Evolutionary conservation across 495 filamentous ascomycete species (phyloP).

Genomic region (Penicillium steckii): DNA sequence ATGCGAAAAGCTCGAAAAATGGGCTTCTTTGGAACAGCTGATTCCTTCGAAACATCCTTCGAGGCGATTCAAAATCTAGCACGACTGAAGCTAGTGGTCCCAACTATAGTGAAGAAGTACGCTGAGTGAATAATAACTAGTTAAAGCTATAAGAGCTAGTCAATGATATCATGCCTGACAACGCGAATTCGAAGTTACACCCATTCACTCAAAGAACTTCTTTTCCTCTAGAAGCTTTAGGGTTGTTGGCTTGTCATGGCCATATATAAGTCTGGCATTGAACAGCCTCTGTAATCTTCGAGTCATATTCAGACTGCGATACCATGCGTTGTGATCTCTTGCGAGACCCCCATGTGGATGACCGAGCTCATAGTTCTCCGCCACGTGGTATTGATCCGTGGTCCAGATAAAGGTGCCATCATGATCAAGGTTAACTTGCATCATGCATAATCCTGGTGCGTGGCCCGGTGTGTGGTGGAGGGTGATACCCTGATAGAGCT

Average conservation of each 20-base stretch:
- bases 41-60: background rate
- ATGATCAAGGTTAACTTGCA: conserved; percentile 39
- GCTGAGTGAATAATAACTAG: background rate
- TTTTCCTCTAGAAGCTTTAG: conserved; percentile 16
- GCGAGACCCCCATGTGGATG: conserved; percentile 44
- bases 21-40: background rate
- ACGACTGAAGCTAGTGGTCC: background rate
- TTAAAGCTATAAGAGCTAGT: background rate
- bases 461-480: conserved; percentile 41
- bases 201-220: conserved; percentile 18
- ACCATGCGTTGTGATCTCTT: conserved; percentile 44
- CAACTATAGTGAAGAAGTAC: background rate
- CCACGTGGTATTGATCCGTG: conserved; percentile 43
- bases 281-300: conserved; percentile 33
- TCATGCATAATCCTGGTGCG: conserved; percentile 35
- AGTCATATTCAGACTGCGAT: conserved; percentile 39
- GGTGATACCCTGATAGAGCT: conserved; percentile 37
- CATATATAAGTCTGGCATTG: conserved; percentile 39
- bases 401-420: conserved; percentile 46
- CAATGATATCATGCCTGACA: too few relatives aligned
- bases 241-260: conserved; percentile 31
- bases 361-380: conserved; percentile 16
- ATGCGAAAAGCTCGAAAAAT: background rate
- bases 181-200: background rate
- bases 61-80: background rate